Conservation (phyloP, 2,329 filamentous ascomycete genomes). For the Fusarium nurragi region DNA sequence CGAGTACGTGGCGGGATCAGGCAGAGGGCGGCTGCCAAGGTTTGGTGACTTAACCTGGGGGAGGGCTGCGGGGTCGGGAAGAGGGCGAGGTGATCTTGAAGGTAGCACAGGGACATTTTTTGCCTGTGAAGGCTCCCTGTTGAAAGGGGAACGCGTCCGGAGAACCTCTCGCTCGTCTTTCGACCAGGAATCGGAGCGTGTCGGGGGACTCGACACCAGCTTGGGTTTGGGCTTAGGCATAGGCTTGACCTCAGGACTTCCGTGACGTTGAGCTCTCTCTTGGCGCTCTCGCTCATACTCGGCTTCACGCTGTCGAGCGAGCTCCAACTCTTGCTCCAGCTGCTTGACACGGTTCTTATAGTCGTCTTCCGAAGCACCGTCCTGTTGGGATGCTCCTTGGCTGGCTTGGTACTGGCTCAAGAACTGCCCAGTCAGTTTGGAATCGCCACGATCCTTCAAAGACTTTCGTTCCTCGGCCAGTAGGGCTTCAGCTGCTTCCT, state of each 20-base stretch:
- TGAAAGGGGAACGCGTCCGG: slow-evolving; percentile 61
- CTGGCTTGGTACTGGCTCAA: slow-evolving; percentile 87
- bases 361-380: slow-evolving; percentile 50
- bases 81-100: slow-evolving; percentile 57
- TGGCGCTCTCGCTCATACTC: slow-evolving; percentile 69
- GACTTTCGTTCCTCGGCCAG: slow-evolving; percentile 73
- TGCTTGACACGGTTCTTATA: slow-evolving; percentile 79
- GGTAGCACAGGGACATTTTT: slow-evolving; percentile 40
- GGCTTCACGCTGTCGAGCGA: slow-evolving; percentile 69
- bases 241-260: slow-evolving; percentile 26
- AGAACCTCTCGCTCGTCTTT: slow-evolving; percentile 72
- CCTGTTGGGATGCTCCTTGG: slow-evolving; percentile 50
- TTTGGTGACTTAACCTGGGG: slow-evolving; percentile 22
- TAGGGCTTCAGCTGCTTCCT: slow-evolving; percentile 75
- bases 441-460: slow-evolving; percentile 70
- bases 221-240: slow-evolving; percentile 45
- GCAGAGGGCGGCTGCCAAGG: slow-evolving; percentile 32
- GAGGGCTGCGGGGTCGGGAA: slow-evolving; percentile 58
- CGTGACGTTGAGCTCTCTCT: slow-evolving; percentile 54
- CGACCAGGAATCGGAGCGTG: slow-evolving; percentile 70
- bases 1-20: slow-evolving; percentile 32
- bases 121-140: slow-evolving; percentile 47
- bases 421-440: slow-evolving; percentile 81
- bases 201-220: slow-evolving; percentile 49
- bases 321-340: slow-evolving; percentile 76